Evolutionary conservation across 2,329 filamentous ascomycete genomes (phyloP), one percentile per base, ranked within the genome.

Genomic region (Tolypocladium ophioglossoides): DNA sequence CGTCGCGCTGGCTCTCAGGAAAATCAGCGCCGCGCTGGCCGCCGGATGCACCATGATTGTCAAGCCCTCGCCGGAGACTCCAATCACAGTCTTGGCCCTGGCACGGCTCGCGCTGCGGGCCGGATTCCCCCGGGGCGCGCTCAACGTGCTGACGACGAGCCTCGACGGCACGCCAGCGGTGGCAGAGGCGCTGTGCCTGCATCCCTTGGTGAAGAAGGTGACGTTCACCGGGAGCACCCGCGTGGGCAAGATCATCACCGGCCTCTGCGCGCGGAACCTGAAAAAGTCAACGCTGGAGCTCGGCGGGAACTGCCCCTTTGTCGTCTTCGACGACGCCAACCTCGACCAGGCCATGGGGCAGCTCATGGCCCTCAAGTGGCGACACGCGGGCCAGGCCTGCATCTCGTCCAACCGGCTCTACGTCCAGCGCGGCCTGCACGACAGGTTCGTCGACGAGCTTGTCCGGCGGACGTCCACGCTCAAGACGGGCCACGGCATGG

Each of bases 1-100:
- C 14, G 65, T 76, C 24, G 76, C 75, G 12, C 77, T 82, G 68
- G 68, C 76, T 9, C 67, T 75, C 24, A 63, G 75, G 20, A 78
- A 78, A 56, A 68, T 72, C 10, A 71, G 68, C 2, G 71, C 82
- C 0, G 82, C 81, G 1, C 71, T 90, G 32, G 87, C 86, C 27
- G 86, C 86, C 14, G 87, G 86, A 22, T 89, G 86, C 66, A 88
- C 85, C 1, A 88, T 91, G 82, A 75, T 91, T 18, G 75, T 82
- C 18, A 89, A 89, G 70, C 84, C 86, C 2, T 85, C 82, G 4
- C 85, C 85, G 0, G 85, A 89, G 66, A 90, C 87, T 2, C 88
- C 87, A 0, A 79, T 89, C 62, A 88, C 86, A 27, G 80, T 84
- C 1, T 79, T 89, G 35, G 83, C 85, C 0, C 70, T 91, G 11